Evolutionary conservation across 2,329 filamentous ascomycete species (phyloP), one percentile per base, ranked within the genome.

Genomic region (Emergomyces africanus): DNA sequence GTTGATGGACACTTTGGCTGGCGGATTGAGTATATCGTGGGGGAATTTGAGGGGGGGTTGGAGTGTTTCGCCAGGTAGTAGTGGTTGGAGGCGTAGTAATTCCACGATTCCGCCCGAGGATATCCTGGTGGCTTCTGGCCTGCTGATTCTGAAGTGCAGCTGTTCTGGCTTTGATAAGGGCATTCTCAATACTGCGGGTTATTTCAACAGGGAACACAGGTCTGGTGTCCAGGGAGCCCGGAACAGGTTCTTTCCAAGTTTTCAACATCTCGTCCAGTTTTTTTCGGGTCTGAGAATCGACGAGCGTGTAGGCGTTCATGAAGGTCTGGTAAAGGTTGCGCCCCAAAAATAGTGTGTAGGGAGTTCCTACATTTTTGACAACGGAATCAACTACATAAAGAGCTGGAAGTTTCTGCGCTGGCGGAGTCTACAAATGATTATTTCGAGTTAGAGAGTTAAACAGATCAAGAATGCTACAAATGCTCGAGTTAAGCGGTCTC

Each of bases 311-410:
- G 42, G 94, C 89, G 68, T 95, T 89, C 90, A 97, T 96, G 71
- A 96, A 99, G 4, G 90, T 97, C 66, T 86, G 83, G 74, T 92
- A 97, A 44, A 99, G 83, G 69, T 92, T 92, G 46, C 89, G 86
- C 57, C 91, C 90, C 64, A 99, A 88, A 72, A 96, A 97, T 14
- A 97, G 81, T 0, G 92, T 97, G 74, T 99, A 99, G 8, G 94
- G 94, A 0, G 92, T 96, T 62, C 94, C 94, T 62, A 99, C 90
- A 78, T 99, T 97, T 75, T 99, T 99, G 70, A 95, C 91, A 62
- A 99, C 92, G 18, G 92, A 97, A 75, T 99, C 94, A 69, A 99
- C 86, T 64, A 99, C 89, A 75, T 97, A 99, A 33, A 99, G 81
- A n/a, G 94, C 90, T 20, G 94, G 91, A 2, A 99, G 79, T 70